Percentiles rank a stretch among this genome's conserved stretches.
phyloP scores from a whole-genome alignment of 2,329 filamentous ascomycete species.

The Ophiostoma sp. region DNA sequence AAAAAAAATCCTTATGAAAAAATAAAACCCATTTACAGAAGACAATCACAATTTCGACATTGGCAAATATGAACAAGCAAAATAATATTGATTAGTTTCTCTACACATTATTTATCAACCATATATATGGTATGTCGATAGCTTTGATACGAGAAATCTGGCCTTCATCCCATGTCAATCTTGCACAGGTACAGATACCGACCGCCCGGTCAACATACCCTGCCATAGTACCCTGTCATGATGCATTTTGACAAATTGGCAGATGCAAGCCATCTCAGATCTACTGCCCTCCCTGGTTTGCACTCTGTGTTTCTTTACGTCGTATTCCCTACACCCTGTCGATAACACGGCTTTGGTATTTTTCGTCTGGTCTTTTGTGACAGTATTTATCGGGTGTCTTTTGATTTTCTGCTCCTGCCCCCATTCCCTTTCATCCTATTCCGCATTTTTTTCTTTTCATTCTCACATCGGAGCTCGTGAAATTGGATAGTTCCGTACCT shows the following conservation, averaged over 20 bases:
- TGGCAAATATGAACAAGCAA: too few species aligned
- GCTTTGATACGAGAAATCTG: not conserved
- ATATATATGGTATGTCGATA: not conserved
- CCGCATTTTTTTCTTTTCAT: not conserved
- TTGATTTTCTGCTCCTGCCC: not conserved
- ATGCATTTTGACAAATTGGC: slow-evolving; percentile 9
- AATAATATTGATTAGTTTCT: not conserved
- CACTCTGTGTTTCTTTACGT: not conserved
- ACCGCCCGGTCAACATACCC: not conserved
- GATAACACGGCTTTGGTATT: too few species aligned
- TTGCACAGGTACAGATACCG: not conserved
- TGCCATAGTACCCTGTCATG: not conserved
- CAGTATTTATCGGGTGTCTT: not conserved
- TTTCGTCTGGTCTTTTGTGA: not conserved
- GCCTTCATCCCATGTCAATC: not conserved
- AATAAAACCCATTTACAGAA: too few species aligned
- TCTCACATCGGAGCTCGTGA: not conserved
- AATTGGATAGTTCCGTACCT: not conserved
- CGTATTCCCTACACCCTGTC: not conserved
- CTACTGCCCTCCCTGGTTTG: not conserved
- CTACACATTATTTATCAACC: not conserved
- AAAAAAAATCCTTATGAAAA: too few species aligned
- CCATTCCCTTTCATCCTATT: not conserved
- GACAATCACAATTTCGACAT: too few species aligned
- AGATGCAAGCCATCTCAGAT: slow-evolving; percentile 16